Evolutionary conservation across 2,329 filamentous ascomycete species (phyloP), one percentile per base, ranked within the genome.

Genomic region (Amesomyces nigricolor): DNA sequence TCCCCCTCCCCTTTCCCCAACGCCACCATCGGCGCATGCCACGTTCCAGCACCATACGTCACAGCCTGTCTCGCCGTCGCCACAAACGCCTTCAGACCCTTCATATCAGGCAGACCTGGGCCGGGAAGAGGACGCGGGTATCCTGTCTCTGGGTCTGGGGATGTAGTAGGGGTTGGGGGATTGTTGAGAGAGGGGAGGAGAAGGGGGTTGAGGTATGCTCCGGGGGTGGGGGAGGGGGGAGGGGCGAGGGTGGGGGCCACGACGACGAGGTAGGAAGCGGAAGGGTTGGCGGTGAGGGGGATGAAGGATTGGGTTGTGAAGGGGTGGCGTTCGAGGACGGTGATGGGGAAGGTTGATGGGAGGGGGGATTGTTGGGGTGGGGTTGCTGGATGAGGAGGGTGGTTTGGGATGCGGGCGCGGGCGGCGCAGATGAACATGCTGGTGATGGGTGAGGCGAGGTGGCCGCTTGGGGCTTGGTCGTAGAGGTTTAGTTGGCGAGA

Each of bases 1-100:
- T 74, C 72, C 2, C 72, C 76, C 2, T 65, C 54, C 2, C 67
- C 60, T 0, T 32, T 32, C 4, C 91, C 91, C 47, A 97, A 71
- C 14, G 89, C 91, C 13, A 91, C 88, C 92, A 99, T 97, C 0
- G 94, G 94, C 58, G 92, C 91, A 75, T 99, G 94, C 82, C 92
- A 99, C 52, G 91, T 96, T 5, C 90, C 94, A 1, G 88, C 85
- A 1, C 82, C 90, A 70, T 97, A 99, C 2, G 91, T 96, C 13
- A 99, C 89, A 10, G 90, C 91, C 73, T 96, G 90, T 22, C 80
- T 78, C 2, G 83, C 85, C 48, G 78, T 81, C 1, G 89, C 91
- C 53, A 95, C 73, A 68, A 96, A 99, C 0, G 91, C 92, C 62
- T 77, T 79, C 39, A 95, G 64, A 8, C 80, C 78, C 19, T 70